Conservation (phyloP, 2,329 filamentous ascomycete genomes). For the Fusarium robinianum region DNA sequence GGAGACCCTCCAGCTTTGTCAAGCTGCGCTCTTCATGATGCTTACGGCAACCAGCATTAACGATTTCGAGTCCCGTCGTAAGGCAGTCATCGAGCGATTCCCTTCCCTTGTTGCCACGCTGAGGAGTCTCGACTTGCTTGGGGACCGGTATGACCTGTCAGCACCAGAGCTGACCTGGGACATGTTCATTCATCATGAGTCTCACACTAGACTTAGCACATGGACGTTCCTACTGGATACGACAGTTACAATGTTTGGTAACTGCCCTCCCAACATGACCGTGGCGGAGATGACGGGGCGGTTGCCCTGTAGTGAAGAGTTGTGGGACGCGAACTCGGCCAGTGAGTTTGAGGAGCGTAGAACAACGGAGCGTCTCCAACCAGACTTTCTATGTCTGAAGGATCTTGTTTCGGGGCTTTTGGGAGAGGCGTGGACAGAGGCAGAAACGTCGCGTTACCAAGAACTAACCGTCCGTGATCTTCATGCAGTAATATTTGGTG, state of each 20-base stretch:
- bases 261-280: conserved; percentile 12
- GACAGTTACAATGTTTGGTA: conserved; percentile 14
- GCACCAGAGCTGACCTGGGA: background rate
- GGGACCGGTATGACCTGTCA: background rate
- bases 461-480: conserved; percentile 5
- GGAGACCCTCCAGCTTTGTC: conserved; percentile 14
- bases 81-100: conserved; percentile 6
- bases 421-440: conserved; percentile 5
- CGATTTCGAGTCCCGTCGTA: conserved; percentile 7
- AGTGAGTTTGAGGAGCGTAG: background rate
- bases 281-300: conserved; percentile 21
- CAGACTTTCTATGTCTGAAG: background rate
- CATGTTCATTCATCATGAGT: conserved; percentile 16
- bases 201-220: conserved; percentile 17
- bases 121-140: conserved; percentile 4
- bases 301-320: conserved; percentile 12
- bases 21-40: conserved; percentile 18
- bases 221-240: conserved; percentile 23
- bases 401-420: conserved; percentile 10
- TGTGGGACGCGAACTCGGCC: conserved; percentile 20
- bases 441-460: background rate
- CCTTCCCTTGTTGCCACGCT: conserved; percentile 10
- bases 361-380: fast-evolving
- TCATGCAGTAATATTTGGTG: conserved; percentile 3
- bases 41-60: conserved; percentile 13